Evolutionary conservation across 169 alveolate species (phyloP).

Genomic region (Plasmodium coatneyi): DNA sequence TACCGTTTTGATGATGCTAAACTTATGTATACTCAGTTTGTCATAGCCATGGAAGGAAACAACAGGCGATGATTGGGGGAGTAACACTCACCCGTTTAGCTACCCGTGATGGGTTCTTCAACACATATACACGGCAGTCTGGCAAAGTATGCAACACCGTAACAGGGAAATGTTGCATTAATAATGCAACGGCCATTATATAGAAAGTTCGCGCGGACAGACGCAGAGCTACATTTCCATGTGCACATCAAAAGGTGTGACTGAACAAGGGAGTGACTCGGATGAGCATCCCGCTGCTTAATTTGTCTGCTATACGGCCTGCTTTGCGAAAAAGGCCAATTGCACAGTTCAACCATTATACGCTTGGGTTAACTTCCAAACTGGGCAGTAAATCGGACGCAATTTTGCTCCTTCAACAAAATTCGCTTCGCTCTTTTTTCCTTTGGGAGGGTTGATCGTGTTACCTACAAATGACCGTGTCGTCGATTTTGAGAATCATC

Average conservation of each 20-base stretch:
- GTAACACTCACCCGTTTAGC: not conserved
- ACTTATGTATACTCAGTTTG: not conserved
- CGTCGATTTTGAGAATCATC: constrained; percentile 99
- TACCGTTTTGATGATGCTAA: not conserved
- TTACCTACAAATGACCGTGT: constrained; percentile 90
- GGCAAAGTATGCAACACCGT: not conserved
- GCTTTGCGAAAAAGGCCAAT: not conserved
- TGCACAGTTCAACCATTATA: not conserved
- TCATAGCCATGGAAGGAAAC: not conserved
- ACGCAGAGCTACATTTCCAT: not conserved
- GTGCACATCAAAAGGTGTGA: not conserved
- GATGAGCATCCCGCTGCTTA: not conserved
- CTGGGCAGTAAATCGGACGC: not conserved
- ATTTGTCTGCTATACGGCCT: not conserved
- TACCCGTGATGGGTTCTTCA: not conserved
- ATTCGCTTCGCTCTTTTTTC: not conserved
- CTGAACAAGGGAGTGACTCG: not conserved
- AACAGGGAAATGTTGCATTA: not conserved
- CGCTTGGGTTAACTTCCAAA: not conserved
- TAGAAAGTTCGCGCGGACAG: not conserved
- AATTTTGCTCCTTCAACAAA: not conserved
- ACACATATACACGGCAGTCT: not conserved
- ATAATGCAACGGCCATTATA: not conserved
- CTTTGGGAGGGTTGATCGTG: not conserved
- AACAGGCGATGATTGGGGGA: not conserved